These are phyloP conservation scores for Priceomyces fermenticarens DNA, from an alignment of 805 yeast genomes.

Conservation along the genomic window DNA sequence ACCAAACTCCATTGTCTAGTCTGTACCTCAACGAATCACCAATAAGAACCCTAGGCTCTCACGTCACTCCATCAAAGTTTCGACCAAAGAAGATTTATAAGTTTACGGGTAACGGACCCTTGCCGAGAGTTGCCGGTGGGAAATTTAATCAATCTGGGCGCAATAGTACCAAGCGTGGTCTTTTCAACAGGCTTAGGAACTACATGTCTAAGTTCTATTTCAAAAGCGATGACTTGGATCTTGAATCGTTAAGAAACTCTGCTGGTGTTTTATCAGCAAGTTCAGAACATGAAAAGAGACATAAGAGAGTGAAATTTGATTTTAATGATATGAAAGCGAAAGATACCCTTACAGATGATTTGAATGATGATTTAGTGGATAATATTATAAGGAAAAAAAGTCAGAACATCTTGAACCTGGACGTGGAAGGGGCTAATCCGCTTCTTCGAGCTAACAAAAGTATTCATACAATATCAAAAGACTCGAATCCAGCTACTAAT, in stretches of 20 bases:
- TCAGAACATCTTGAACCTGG: neutral
- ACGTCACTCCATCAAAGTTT: constrained; percentile 7
- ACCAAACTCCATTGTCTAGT: no score
- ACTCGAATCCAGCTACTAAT: no score
- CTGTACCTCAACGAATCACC: constrained; percentile 3
- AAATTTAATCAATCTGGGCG: constrained; percentile 2
- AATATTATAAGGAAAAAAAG: constrained; percentile 9
- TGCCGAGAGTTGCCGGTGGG: neutral
- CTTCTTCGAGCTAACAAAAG: no score
- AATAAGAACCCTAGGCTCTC: constrained; percentile 3
- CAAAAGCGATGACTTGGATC: constrained; percentile 11
- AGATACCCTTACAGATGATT: no score
- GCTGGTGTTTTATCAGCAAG: constrained; percentile 11
- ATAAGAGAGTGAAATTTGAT: constrained; percentile 13
- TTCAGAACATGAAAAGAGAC: constrained; percentile 5
- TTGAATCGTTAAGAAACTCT: constrained; percentile 13
- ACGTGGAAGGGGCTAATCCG: no score
- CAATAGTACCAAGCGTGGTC: constrained; percentile 1
- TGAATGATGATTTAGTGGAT: constrained; percentile 10
- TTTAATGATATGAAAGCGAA: no score
- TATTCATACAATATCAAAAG: no score
- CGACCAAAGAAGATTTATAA: constrained; percentile 11
- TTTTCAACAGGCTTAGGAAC: constrained; percentile 10
- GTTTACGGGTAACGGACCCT: constrained; percentile 6
- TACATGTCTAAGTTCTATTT: constrained; percentile 12